Base-by-base conservation (phyloP, 768 basidiomycete genomes). In the Lactifluus pinguis region DNA sequence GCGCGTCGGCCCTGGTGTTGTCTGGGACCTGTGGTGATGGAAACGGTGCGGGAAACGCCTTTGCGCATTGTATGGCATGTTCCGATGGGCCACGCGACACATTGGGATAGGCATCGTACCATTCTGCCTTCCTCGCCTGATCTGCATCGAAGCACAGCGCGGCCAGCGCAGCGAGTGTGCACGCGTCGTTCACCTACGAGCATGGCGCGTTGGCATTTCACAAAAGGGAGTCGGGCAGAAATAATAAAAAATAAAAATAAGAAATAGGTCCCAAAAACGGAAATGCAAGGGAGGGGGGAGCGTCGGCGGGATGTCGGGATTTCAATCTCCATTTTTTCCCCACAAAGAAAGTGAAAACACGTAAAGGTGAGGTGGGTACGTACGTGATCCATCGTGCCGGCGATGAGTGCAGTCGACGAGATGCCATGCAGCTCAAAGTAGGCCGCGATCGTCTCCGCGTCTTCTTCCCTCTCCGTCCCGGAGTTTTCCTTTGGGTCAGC, bases 101-200 rank as follows among this genome's bases (percentile, higher is more conserved):
- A 36, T 32, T 32, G 25, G 50, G 59, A 34, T 55, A 55, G 17
- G 15, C 13, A 32, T 19, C 30, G 49, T 57, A 44, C 55, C 59
- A 60, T 53, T 64, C 55, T 45, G 51, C 55, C 19, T 53, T 32
- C 50, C 29, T 11, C 1, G 56, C 63, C 15, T 66, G 65, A 36
- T 52, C 41, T 39, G 50, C 53, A 44, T 65, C 56, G 53, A 66
- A 49, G 49, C 59, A 44, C 59, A 64, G 30, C 49, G 63, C 63
- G 13, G 29, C 53, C 14, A 64, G 30, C 48, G 51, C 41, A 44
- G 59, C 63, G 6, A 64, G 45, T 13, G 59, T 8, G 32, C 59
- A 65, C 55, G 63, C 59, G 17, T 66, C 63, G 59, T 64, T 34
- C 49, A 60, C 59, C 65, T 64, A 58, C 21, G 38, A 48, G 25